Conservation (phyloP, 2,329 filamentous ascomycete genomes). For the Diaporthe velutina region DNA sequence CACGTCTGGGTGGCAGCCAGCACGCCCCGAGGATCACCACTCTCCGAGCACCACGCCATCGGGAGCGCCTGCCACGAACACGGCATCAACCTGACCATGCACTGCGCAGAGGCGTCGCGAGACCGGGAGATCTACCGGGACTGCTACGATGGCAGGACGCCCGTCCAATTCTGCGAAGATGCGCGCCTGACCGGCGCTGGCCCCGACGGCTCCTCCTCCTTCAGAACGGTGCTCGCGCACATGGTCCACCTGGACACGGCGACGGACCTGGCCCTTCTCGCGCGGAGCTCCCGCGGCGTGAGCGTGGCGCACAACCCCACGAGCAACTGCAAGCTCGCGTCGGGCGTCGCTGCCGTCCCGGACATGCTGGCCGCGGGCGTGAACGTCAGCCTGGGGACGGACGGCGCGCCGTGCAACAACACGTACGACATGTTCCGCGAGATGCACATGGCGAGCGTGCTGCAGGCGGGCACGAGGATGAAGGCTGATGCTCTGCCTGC, state of each 20-base stretch:
- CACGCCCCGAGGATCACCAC: conserved; percentile 58
- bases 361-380: conserved; percentile 57
- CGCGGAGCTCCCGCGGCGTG: conserved; percentile 45
- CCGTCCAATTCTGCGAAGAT: conserved; percentile 57
- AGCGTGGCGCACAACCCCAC: conserved; percentile 65
- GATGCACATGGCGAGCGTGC: conserved; percentile 63
- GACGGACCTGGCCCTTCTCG: conserved; percentile 46
- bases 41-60: conserved; percentile 54
- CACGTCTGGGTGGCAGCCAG: conserved; percentile 62
- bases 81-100: conserved; percentile 60
- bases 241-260: conserved; percentile 61
- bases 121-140: conserved; percentile 53
- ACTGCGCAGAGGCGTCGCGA: conserved; percentile 57
- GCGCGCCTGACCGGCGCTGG: conserved; percentile 55
- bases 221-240: conserved; percentile 61
- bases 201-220: conserved; percentile 3
- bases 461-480: conserved; percentile 58
- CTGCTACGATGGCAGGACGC: conserved; percentile 53
- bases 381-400: conserved; percentile 63
- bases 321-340: conserved; percentile 65
- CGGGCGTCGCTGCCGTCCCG: conserved; percentile 61
- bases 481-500: conserved; percentile 59
- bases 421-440: conserved; percentile 65
- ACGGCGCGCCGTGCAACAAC: conserved; percentile 66
- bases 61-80: conserved; percentile 54